Base-by-base conservation (phyloP, 495 filamentous ascomycete species). In the Penicillium crystallinum region DNA sequence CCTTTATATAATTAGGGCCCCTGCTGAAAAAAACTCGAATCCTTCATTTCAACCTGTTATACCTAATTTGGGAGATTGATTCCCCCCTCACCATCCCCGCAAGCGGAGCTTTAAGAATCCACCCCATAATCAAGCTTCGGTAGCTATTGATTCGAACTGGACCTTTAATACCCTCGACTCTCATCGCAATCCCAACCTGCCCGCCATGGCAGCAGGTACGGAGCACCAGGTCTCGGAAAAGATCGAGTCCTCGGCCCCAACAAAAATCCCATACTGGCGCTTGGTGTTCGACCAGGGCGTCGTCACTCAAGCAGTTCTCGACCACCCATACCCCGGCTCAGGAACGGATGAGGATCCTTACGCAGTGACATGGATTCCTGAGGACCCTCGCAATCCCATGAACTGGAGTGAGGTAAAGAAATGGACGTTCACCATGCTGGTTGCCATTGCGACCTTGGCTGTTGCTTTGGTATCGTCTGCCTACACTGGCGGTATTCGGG, bases 381-480 rank as follows among this genome's bases (percentile, higher is more conserved):
- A 84, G 22, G 89, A 95, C 61, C 77, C 79, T 3, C 78, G 82
- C 49, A 87, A 92, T 63, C 85, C 88, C 3, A 82, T 88, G 79
- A 68, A 67, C n/a, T 91, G 85, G 59, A 61, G 76, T 23, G 41
- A 58, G 3, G 50, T 54, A 18, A 82, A 76, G 65, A 91, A 91
- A 69, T 92, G 88, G 88, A 61, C 62, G n/a, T 81, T 86, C 52
- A 87, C 86, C 1, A 54, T 80, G 39, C 37, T 84, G 12, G 79
- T 84, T 41, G 85, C 88, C 22, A 53, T 87, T 33, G 79, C 85
- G 15, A 88, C 87, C 0, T 74, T 92, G 42, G 82, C 84, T 18
- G 87, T 92, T 21, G 75, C 89, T 14, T 82, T 95, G 55, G 86
- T 84, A 30, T 89, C 86, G 8, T 89, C 87, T 1, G 88, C 87